Percentiles rank a stretch among this genome's conserved stretches.
phyloP scores from a whole-genome alignment of 805 yeast genomes.

The Dipodascus geniculatus region DNA sequence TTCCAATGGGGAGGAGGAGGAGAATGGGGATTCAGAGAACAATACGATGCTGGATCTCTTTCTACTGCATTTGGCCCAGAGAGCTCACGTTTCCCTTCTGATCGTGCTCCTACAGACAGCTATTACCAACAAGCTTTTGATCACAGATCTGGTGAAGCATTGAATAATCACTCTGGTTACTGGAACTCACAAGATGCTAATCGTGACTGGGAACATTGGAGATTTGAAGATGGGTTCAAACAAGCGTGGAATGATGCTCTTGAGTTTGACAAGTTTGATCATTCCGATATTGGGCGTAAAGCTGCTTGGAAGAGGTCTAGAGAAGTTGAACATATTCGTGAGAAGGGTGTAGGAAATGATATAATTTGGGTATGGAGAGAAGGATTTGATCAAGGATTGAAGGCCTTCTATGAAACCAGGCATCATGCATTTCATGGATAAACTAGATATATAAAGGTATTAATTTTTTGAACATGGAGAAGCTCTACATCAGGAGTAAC shows the following conservation, averaged over 20 bases:
- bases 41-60: conserved; percentile 52
- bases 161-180: conserved; percentile 42
- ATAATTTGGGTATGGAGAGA: conserved; percentile 84
- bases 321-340: conserved; percentile 43
- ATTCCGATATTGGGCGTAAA: conserved; percentile 62
- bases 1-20: conserved; percentile 88
- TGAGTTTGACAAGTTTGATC: conserved; percentile 57
- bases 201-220: conserved; percentile 65
- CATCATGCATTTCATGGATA: neutral
- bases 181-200: conserved; percentile 53
- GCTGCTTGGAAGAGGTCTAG: conserved; percentile 60
- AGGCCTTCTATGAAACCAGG: conserved; percentile 23
- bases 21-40: conserved; percentile 86
- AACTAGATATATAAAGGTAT: too few species aligned
- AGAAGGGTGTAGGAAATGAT: conserved; percentile 39
- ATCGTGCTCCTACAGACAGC: conserved; percentile 18
- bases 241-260: conserved; percentile 65
- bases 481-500: too few species aligned
- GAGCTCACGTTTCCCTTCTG: conserved; percentile 4
- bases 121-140: conserved; percentile 23
- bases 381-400: conserved; percentile 60
- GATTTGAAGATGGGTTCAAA: conserved; percentile 67
- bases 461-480: too few species aligned
- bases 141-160: conserved; percentile 28
- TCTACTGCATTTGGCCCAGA: conserved; percentile 19